A percentile compares a stretch with the other conserved stretches of the same genome.
Evolutionary conservation across 768 basidiomycete species (phyloP).

Genomic region (Leccinellum albellum): DNA sequence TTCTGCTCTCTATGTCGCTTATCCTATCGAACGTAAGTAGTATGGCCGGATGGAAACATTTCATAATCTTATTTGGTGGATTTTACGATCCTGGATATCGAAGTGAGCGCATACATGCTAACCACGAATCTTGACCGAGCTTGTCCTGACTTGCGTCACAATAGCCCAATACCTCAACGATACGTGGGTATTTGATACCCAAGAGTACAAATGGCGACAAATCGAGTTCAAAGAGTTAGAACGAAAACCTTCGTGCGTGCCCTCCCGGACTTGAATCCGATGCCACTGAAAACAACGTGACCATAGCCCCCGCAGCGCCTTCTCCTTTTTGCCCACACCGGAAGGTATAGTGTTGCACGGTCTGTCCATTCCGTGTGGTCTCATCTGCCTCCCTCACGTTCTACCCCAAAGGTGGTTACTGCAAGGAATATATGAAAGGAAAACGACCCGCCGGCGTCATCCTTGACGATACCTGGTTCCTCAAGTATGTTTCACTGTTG

Average conservation of each 20-base stretch:
- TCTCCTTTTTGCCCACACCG: constrained; percentile 73
- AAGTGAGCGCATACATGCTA: constrained; percentile 39
- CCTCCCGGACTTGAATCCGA: neutral
- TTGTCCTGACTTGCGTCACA: neutral
- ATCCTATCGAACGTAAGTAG: constrained; percentile 33
- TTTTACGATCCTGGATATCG: constrained; percentile 85
- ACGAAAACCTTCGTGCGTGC: constrained; percentile 62
- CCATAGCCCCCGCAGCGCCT: constrained; percentile 69
- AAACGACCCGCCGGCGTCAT: constrained; percentile 84
- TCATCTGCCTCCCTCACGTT: neutral
- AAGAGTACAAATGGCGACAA: constrained; percentile 83
- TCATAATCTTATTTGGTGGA: constrained; percentile 82
- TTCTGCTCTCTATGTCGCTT: neutral
- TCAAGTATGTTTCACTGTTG: constrained; percentile 47
- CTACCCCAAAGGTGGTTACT: constrained; percentile 66
- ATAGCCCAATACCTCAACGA: constrained; percentile 80
- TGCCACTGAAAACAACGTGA: neutral
- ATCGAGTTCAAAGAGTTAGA: constrained; percentile 72
- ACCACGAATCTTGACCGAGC: neutral
- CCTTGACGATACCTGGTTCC: constrained; percentile 87
- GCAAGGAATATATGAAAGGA: constrained; percentile 84
- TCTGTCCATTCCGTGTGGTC: constrained; percentile 22
- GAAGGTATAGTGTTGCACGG: constrained; percentile 84
- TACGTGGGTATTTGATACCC: constrained; percentile 81
- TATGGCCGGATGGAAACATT: constrained; percentile 89